Conservation (phyloP, 1,284 basidiomycete genomes). For the Ceratobasidium theobromae region DNA sequence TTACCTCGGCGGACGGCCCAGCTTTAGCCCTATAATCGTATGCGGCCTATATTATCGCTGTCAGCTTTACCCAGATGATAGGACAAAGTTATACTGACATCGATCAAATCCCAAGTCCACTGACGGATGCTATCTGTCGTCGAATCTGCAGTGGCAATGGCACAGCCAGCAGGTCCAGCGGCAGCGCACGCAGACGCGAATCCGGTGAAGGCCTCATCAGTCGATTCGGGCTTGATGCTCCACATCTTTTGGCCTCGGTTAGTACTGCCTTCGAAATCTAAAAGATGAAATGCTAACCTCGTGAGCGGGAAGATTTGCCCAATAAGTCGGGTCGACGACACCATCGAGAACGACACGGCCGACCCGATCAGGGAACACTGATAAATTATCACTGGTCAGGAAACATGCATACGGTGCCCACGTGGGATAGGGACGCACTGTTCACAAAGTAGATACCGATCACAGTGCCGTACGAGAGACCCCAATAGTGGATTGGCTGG, state of each 20-base stretch:
- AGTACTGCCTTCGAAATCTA: neutral
- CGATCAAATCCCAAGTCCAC: constrained; percentile 9
- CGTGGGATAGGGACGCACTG: constrained; percentile 15
- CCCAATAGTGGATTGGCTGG: constrained; percentile 31
- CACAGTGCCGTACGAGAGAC: constrained; percentile 28
- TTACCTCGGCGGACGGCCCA: neutral
- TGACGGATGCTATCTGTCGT: constrained; percentile 3
- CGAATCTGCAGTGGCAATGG: constrained; percentile 13
- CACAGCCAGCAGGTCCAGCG: constrained; percentile 25
- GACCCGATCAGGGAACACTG: constrained; percentile 30
- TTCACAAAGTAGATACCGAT: constrained; percentile 30
- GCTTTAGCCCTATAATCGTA: neutral
- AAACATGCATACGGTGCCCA: neutral
- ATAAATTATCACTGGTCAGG: neutral
- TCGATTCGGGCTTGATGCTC: neutral
- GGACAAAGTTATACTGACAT: constrained; percentile 1
- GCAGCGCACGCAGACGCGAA: constrained; percentile 17
- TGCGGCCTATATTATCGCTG: neutral
- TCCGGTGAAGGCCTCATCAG: constrained; percentile 9
- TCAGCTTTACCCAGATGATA: neutral
- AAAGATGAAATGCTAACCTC: neutral
- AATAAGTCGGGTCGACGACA: constrained; percentile 11
- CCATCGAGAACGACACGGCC: constrained; percentile 28
- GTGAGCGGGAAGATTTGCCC: neutral
- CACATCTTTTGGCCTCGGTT: neutral